phyloP scores from a whole-genome alignment of 345 rosid genomes.

The Brassica carinata region DNA sequence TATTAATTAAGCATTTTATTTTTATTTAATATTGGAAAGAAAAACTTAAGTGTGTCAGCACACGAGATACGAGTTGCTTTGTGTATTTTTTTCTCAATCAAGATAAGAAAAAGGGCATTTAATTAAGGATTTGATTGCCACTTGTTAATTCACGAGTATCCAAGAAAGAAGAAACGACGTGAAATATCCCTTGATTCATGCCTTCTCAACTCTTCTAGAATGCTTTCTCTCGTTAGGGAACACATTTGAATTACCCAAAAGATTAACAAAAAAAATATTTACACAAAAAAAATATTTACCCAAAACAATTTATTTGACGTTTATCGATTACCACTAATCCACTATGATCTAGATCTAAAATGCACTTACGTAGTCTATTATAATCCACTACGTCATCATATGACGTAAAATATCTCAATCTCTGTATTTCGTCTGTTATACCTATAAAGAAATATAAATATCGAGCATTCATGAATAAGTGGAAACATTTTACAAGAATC shows the following conservation, averaged over 20 bases:
- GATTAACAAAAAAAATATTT: neutral
- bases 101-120: constrained; percentile 12
- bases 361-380: neutral
- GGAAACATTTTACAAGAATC: neutral
- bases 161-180: constrained; percentile 23
- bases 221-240: constrained; percentile 20
- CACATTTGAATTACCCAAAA: neutral
- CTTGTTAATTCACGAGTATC: constrained; percentile 35
- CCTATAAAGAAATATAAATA: neutral
- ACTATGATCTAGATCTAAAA: neutral
- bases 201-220: constrained; percentile 29
- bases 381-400: neutral
- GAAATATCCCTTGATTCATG: constrained; percentile 32
- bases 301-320: neutral
- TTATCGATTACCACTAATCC: neutral
- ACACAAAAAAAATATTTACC: too few relatives aligned
- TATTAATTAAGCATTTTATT: constrained; percentile 23
- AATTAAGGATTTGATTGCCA: constrained; percentile 32
- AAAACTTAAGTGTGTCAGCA: constrained; percentile 40
- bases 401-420: neutral
- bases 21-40: constrained; percentile 12
- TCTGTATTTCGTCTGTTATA: neutral
- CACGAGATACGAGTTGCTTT: constrained; percentile 30
- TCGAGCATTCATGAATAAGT: constrained; percentile 1
- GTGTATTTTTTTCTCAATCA: neutral